Evolutionary conservation across 768 basidiomycete species (phyloP), one percentile per base, ranked within the genome.

Genomic region (Agaricus sinodeliciosus): DNA sequence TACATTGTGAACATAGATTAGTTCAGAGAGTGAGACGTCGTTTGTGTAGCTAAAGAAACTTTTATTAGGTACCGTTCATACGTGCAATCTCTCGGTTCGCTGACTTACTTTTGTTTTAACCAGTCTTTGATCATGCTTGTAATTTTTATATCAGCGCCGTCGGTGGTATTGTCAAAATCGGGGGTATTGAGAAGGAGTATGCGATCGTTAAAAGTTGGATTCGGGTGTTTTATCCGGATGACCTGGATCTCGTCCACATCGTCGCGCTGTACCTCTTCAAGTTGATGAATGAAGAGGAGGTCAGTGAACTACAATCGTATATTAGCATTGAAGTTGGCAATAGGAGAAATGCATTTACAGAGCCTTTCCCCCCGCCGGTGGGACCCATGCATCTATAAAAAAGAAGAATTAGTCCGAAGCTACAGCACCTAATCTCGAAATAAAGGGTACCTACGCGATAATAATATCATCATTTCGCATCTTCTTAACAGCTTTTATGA

Each of bases 161-260:
- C 55, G 2, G 51, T 47, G 5, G 69, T 71, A 54, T 75, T 73
- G 35, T 64, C 63, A 51, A 67, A 65, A 1, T 63, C 64, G 11
- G 64, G 66, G 1, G 63, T 65, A 35, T 77, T 76, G 18, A 77
- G 65, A 7, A 77, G 55, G 1, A 64, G 65, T 42, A 77, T 61
- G 31, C 31, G 31, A 31, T 31, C 31, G 1, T 27, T 12, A 22
- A 25, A 19, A 27, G 22, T 6, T 22, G 19, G 26, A 12, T 4
- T 27, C 22, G 56, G 66, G 19, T 55, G 49, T 36, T 63, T 64
- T 1, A 66, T 49, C 9, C 62, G 54, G 3, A 66, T 62, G 9
- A 65, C 64, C 25, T 59, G 59, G 16, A 77, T 63, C 18, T 62
- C 55, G 51, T 6, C 48, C 45, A 16, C 43, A 26, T 27, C 31